These are phyloP conservation scores for Monosporascus cannonballus DNA, from an alignment of 2,329 filamentous ascomycete genomes.

Conservation along the genomic window DNA sequence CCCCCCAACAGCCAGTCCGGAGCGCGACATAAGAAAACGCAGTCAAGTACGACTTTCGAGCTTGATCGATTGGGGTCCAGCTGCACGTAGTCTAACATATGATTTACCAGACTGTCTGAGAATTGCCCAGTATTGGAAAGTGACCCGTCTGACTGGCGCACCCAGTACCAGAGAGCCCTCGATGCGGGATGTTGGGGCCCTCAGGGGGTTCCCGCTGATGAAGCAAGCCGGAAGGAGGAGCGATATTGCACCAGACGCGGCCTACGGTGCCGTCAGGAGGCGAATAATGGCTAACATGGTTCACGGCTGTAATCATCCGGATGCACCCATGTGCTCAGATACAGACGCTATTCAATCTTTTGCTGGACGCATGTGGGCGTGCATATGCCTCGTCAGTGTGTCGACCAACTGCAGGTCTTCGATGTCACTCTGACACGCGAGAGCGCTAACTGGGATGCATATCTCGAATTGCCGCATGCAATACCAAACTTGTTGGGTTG, in stretches of 20 bases:
- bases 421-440: background rate
- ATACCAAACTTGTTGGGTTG: background rate
- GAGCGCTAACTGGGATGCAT: background rate
- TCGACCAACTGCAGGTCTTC: background rate
- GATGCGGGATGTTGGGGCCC: too few species aligned
- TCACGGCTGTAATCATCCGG: too few species aligned
- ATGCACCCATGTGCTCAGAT: too few species aligned
- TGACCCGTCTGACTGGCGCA: too few species aligned
- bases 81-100: too few species aligned
- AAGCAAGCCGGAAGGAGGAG: background rate
- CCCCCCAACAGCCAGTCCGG: too few species aligned
- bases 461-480: background rate
- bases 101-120: too few species aligned
- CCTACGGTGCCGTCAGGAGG: background rate
- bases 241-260: background rate
- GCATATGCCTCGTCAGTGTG: background rate
- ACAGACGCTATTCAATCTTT: background rate
- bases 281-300: background rate
- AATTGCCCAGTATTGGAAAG: too few species aligned
- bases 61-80: too few species aligned
- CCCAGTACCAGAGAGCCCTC: too few species aligned
- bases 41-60: too few species aligned
- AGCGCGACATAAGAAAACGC: too few species aligned
- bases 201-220: background rate
- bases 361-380: background rate